These are phyloP conservation scores for Brassica rapa DNA, from an alignment of 345 rosid species.

Conservation along the genomic window DNA sequence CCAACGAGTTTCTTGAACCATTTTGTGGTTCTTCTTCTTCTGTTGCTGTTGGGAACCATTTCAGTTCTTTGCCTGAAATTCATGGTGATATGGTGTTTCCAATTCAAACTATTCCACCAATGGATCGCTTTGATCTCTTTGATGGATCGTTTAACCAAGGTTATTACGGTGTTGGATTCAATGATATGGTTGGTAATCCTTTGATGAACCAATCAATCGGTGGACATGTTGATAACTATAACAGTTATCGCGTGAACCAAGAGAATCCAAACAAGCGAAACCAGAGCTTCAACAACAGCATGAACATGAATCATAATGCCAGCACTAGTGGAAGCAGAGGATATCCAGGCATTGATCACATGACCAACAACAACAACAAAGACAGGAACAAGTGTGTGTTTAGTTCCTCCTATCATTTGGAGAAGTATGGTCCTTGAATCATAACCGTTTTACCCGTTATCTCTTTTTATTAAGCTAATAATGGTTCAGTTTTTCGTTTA, in stretches of 20 bases:
- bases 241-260: background rate
- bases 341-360: constrained; percentile 10
- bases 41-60: constrained; percentile 6
- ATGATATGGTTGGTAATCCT: constrained; percentile 24
- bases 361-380: constrained; percentile 3
- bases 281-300: constrained; percentile 8
- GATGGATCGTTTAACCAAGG: background rate
- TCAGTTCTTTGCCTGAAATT: background rate
- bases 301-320: background rate
- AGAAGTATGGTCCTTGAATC: background rate
- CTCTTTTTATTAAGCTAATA: background rate
- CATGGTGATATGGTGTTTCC: constrained; percentile 9
- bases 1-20: constrained; percentile 11
- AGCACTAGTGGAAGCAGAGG: constrained; percentile 16
- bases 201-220: constrained; percentile 13
- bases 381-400: background rate
- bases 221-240: constrained; percentile 1
- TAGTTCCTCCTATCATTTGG: constrained; percentile 3
- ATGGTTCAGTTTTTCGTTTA: constrained; percentile 3
- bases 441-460: background rate
- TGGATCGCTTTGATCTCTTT: background rate
- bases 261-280: constrained; percentile 12
- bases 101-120: constrained; percentile 2
- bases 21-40: constrained; percentile 5
- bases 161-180: constrained; percentile 7